Percentiles rank a stretch among this genome's conserved stretches.
phyloP scores from a whole-genome alignment of 2,329 filamentous ascomycete species.

The Fusarium nematophilum region DNA sequence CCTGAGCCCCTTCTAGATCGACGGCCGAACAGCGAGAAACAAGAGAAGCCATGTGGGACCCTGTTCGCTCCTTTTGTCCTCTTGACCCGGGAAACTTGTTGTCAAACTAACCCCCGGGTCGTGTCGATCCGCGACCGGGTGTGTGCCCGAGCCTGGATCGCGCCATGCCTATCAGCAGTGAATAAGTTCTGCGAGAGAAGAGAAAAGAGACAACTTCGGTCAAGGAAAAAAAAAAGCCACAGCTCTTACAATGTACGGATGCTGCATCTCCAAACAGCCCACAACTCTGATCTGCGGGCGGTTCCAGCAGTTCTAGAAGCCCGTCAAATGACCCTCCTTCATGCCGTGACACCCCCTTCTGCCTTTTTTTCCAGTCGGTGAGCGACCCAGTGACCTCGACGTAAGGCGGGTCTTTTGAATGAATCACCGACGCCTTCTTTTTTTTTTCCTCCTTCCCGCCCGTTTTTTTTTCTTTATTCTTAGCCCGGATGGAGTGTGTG shows the following conservation, averaged over 20 bases:
- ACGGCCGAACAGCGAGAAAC: too few species aligned
- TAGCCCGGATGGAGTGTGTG: too few species aligned
- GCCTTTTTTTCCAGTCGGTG: too few species aligned
- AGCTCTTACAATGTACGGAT: too few species aligned
- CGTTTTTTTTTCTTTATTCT: too few species aligned
- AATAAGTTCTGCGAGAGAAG: constrained; percentile 14
- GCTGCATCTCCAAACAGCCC: not conserved
- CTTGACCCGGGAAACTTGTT: too few species aligned
- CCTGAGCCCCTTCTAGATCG: too few species aligned
- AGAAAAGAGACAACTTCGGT: constrained; percentile 35
- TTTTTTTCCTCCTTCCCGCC: too few species aligned
- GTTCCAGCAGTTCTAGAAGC: constrained; percentile 25
- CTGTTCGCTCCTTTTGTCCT: too few species aligned
- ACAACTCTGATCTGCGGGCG: not conserved
- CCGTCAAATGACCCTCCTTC: not conserved
- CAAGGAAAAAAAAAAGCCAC: too few species aligned
- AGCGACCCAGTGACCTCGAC: constrained; percentile 1
- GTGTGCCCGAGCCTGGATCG: constrained; percentile 3
- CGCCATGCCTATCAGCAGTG: constrained; percentile 8
- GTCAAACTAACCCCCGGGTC: too few species aligned
- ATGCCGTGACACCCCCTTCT: not conserved
- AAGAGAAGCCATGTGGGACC: too few species aligned
- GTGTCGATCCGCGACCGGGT: constrained; percentile 8
- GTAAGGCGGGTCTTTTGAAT: not conserved
- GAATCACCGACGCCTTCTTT: not conserved